These are phyloP conservation scores for Cystobasidium slooffiae DNA, from an alignment of 1,284 basidiomycete species.

Conservation along the genomic window DNA sequence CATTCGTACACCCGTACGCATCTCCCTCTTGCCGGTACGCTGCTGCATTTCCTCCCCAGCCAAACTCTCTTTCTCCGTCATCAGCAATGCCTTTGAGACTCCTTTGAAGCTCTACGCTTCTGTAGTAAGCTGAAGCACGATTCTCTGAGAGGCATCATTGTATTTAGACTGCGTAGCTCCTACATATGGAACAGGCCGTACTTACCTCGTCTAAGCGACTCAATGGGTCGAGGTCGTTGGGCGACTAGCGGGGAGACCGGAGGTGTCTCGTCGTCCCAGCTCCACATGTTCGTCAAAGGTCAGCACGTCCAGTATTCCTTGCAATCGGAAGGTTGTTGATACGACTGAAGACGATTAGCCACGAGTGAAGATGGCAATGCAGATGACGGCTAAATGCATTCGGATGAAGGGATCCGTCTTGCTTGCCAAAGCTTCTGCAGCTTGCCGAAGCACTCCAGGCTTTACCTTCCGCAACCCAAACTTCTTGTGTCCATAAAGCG, in stretches of 20 bases:
- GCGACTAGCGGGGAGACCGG: neutral
- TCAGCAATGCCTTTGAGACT: neutral
- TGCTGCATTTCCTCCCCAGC: neutral
- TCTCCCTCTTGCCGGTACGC: neutral
- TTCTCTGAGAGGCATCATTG: neutral
- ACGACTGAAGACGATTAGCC: too few relatives aligned
- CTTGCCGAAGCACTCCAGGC: too few relatives aligned
- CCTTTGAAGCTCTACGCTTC: neutral
- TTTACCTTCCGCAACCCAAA: too few relatives aligned
- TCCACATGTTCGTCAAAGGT: neutral
- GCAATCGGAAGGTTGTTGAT: too few relatives aligned
- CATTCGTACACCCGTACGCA: neutral
- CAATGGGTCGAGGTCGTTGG: neutral
- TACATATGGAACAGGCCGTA: too few relatives aligned
- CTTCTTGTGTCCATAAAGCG: too few relatives aligned
- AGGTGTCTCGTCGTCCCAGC: conserved; percentile 12
- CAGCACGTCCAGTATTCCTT: neutral
- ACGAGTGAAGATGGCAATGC: too few relatives aligned
- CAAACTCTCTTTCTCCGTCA: neutral
- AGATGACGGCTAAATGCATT: too few relatives aligned
- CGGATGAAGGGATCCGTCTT: too few relatives aligned
- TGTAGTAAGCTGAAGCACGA: neutral
- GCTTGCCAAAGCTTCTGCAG: too few relatives aligned
- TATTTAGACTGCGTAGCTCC: too few relatives aligned
- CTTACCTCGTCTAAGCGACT: neutral